Evolutionary conservation across 208 protist species (phyloP), one percentile per base, ranked within the genome.

Genomic region (Naegleria gruberi): DNA sequence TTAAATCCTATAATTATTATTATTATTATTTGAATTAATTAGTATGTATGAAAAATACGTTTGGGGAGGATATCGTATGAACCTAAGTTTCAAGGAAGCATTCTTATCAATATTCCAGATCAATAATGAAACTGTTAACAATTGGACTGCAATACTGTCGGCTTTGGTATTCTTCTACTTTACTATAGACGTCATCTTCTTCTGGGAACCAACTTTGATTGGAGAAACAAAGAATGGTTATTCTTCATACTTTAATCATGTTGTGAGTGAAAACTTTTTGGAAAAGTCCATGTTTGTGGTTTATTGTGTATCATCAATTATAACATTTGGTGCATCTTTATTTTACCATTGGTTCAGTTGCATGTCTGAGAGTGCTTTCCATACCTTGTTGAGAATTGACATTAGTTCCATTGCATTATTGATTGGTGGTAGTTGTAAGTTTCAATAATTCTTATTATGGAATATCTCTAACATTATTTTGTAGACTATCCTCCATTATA

Each of bases 361-460:
- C 26, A 65, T 88, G 6, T 40, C 19, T 6, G 44, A 88, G 7
- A 23, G 40, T 26, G 12, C n/a, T 2, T 30, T 73, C 42, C 23
- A 7, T 10, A 34, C 4, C 15, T 65, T 88, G 42, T 26, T 88
- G 0, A n/a, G 84, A 42, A 88, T 88, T 41, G 84, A 88, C 34
- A 88, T 88, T 41, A 43, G n/a, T 88, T 41, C 37, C 0, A 88
- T 88, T 88, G 84, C 26, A 1, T 88, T 88, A 5, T 57, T 88
- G 12, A 65, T 65, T 42, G 34, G 23, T 34, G 84, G 84, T 43
- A 40, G 19, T 42, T 88, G 23, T 77, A 77, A 77, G 65, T 77
- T 55, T 55, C 8, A 55, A 55, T 19, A 55, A 19, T 19, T 19
- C 46, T 65, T 65, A 19, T 23, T 19, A 19, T 65, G 51, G 6